Evolutionary conservation across 305 asterid genomes (phyloP).

Genomic region (Fraxinus angustifolia): DNA sequence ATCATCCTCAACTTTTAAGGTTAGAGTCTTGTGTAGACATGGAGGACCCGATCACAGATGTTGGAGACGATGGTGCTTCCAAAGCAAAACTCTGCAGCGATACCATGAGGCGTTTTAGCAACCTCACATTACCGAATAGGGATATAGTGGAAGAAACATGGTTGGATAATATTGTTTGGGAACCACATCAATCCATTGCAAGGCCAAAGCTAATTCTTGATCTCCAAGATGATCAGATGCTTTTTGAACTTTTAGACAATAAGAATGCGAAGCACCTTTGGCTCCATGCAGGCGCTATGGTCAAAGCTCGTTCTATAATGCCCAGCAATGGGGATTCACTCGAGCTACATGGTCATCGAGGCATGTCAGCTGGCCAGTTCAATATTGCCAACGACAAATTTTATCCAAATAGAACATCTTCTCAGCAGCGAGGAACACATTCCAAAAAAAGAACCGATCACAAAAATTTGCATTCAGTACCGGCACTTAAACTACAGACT

Average conservation of each 20-base stretch:
- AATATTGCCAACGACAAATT: constrained; percentile 93
- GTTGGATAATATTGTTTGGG: constrained; percentile 88
- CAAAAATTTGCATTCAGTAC: constrained; percentile 92
- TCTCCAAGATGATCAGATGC: constrained; percentile 98
- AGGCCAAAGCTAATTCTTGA: constrained; percentile 87
- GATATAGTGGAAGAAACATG: constrained; percentile 80
- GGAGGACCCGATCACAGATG: constrained; percentile 32
- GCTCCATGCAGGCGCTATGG: constrained; percentile 97
- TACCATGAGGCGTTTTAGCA: constrained; percentile 65
- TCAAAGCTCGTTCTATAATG: constrained; percentile 57
- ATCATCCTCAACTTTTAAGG: constrained; percentile 88
- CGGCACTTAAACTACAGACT: constrained; percentile 94
- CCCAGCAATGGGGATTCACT: constrained; percentile 54
- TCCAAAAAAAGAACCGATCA: constrained; percentile 89
- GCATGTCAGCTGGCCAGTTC: constrained; percentile 62
- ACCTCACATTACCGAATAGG: constrained; percentile 68
- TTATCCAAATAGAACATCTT: constrained; percentile 85
- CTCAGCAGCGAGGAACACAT: constrained; percentile 91
- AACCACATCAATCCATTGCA: constrained; percentile 52
- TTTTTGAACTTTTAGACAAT: constrained; percentile 77
- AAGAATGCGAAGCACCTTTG: constrained; percentile 57
- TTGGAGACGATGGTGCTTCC: constrained; percentile 41
- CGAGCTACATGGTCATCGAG: constrained; percentile 68
- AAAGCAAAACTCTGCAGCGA: constrained; percentile 44
- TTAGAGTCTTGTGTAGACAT: constrained; percentile 60